Evolutionary conservation across 1,139 yeast species (phyloP), one percentile per base, ranked within the genome.

Genomic region (Pichia norvegensis): DNA sequence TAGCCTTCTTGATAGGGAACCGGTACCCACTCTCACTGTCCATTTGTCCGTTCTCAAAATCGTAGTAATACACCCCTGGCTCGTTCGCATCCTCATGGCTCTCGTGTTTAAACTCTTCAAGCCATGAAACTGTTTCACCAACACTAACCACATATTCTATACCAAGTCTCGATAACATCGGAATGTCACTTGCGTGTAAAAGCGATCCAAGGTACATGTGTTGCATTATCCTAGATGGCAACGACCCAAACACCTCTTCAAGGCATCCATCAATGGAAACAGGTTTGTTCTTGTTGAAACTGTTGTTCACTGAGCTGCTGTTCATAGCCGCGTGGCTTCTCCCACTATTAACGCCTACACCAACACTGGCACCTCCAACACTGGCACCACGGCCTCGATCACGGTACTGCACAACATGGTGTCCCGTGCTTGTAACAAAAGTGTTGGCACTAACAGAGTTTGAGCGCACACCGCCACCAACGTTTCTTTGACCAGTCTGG

Each of bases 171-270:
- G 68, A 64, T 47, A 92, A 67, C 55, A 90, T 65, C 5, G 79
- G 76, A 3, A 83, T 72, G 55, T 81, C 77, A 52, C 79, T 79
- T 7, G 97, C 97, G 65, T 92, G 97, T 42, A 68, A 75, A 44
- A 88, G 68, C 2, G 95, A 83, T 0, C 98, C 98, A 46, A 92
- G 69, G 60, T 88, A 92, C 55, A 92, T 64, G 63, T 90, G 92
- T 0, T 94, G 86, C 43, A 90, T 65, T 4, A 92, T 81, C 45
- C 85, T 70, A 0, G 87, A 80, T 1, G 94, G 94, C 27, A 84
- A 61, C 10, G 84, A 75, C 0, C 92, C 92, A 49, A 47, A 49
- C 25, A 62, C 64, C 14, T 51, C 53, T 43, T 52, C 53, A 42
- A 62, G 59, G 20, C 52, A 46, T 4, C 59, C 54, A 20, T 44